Evolutionary conservation across 129 eudicot species (phyloP).

Genomic region (Saussurea involucrata): DNA sequence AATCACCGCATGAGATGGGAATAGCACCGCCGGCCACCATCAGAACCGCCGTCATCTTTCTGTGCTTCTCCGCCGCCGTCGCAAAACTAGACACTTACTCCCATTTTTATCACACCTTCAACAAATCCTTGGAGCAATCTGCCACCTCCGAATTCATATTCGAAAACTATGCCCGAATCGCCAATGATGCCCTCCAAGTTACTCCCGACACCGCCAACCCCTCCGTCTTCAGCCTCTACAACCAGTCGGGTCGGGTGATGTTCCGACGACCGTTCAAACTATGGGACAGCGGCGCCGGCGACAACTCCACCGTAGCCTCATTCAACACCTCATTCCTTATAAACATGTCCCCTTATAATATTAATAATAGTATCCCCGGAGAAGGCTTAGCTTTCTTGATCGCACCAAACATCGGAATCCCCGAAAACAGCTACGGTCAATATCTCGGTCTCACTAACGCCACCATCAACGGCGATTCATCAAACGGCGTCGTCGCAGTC

Average conservation of each 20-base stretch:
- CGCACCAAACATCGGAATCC: slow-evolving; percentile 37
- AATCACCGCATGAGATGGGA: slow-evolving; percentile 15
- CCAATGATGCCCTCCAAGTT: slow-evolving; percentile 51
- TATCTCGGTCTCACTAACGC: slow-evolving; percentile 68
- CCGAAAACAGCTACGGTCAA: slow-evolving; percentile 48
- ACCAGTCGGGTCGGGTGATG: slow-evolving; percentile 54
- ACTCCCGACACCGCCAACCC: slow-evolving; percentile 53
- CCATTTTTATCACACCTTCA: not conserved
- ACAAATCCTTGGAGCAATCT: not conserved
- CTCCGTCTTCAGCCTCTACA: not conserved
- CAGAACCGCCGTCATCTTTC: slow-evolving; percentile 4
- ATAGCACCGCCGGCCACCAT: slow-evolving; percentile 6
- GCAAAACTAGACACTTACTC: slow-evolving; percentile 5
- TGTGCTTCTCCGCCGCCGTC: slow-evolving; percentile 9
- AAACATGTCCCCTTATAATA: slow-evolving; percentile 42
- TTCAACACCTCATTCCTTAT: slow-evolving; percentile 59
- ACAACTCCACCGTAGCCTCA: slow-evolving; percentile 36
- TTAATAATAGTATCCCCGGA: slow-evolving; percentile 12
- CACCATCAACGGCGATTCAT: slow-evolving; percentile 33
- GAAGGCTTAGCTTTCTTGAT: slow-evolving; percentile 76
- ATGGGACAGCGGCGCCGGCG: slow-evolving; percentile 17
- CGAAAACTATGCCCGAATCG: slow-evolving; percentile 20
- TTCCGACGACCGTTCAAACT: slow-evolving; percentile 34
- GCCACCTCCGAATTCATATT: slow-evolving; percentile 4
- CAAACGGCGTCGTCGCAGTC: slow-evolving; percentile 58